These are phyloP conservation scores for Coemansia sp. DNA, from an alignment of 192 early-diverging fungal species.

Conservation along the genomic window DNA sequence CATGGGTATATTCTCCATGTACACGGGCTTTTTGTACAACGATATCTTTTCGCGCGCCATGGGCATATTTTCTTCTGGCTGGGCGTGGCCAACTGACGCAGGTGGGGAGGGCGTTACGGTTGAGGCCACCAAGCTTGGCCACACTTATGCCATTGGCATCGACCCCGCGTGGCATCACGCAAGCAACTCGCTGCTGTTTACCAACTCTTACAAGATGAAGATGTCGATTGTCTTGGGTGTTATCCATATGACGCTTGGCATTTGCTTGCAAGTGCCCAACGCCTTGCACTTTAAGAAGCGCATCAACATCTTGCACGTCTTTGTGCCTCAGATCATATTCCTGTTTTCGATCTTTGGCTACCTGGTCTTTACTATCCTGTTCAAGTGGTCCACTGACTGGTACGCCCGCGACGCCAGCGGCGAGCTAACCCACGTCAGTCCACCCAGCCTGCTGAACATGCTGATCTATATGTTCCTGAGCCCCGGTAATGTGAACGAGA, in stretches of 20 bases:
- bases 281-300: slow-evolving; percentile 85
- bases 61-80: slow-evolving; percentile 75
- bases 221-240: slow-evolving; percentile 96
- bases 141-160: slow-evolving; percentile 77
- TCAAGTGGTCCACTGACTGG: slow-evolving; percentile 97
- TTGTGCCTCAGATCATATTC: slow-evolving; percentile 94
- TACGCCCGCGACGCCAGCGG: slow-evolving; percentile 68
- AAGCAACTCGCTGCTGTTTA: slow-evolving; percentile 92
- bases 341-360: slow-evolving; percentile 96
- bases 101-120: slow-evolving; percentile 62
- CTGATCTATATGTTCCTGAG: slow-evolving; percentile 99
- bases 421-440: slow-evolving; percentile 67
- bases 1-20: slow-evolving; percentile 98
- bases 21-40: slow-evolving; percentile 97
- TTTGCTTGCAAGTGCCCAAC: slow-evolving; percentile 87
- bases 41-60: slow-evolving; percentile 92
- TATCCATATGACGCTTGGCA: slow-evolving; percentile 96
- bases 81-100: slow-evolving; percentile 66
- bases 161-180: slow-evolving; percentile 95
- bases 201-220: slow-evolving; percentile 99
- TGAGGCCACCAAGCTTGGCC: slow-evolving; percentile 62
- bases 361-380: slow-evolving; percentile 83
- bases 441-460: slow-evolving; percentile 95
- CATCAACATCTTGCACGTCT: slow-evolving; percentile 81
- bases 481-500: slow-evolving; percentile 74